Percentiles rank a stretch among this genome's conserved stretches.
Evolutionary conservation across 768 basidiomycete species (phyloP).

Genomic region (Hirschioporus abietinus): DNA sequence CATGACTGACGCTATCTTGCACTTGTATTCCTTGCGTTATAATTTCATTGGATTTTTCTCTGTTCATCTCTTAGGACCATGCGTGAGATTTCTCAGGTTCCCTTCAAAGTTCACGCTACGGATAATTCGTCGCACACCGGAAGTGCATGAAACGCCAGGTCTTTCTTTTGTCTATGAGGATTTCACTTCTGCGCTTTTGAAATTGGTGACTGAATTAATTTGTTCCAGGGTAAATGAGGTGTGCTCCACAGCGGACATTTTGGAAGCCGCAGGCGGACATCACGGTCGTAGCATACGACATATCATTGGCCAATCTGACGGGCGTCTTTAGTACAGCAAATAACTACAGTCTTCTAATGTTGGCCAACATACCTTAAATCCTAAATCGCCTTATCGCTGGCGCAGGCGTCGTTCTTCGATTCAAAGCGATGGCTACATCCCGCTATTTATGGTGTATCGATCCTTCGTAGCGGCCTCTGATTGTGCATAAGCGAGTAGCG

Average conservation of each 20-base stretch:
- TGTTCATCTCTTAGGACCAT: not conserved
- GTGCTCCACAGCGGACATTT: not conserved
- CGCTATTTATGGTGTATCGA: not conserved
- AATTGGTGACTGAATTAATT: not conserved
- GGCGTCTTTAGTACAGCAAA: not conserved
- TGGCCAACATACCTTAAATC: not conserved
- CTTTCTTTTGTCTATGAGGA: not conserved
- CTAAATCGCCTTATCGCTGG: not conserved
- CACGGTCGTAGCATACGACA: not conserved
- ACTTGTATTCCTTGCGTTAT: not conserved
- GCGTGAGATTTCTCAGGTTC: not conserved
- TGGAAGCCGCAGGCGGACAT: not conserved
- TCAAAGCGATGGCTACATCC: not conserved
- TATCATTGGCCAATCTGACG: not conserved
- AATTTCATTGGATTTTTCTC: not conserved
- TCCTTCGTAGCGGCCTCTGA: not conserved
- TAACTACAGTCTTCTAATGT: not conserved
- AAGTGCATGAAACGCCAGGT: not conserved
- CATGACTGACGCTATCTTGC: not conserved
- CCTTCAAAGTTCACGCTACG: no score
- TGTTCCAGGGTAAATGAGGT: not conserved
- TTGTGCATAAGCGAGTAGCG: not conserved
- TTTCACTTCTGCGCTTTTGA: not conserved
- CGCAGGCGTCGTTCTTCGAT: not conserved
- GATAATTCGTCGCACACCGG: not conserved